phyloP scores from a whole-genome alignment of 768 basidiomycete genomes.

The Coprinopsis strossmayeri region DNA sequence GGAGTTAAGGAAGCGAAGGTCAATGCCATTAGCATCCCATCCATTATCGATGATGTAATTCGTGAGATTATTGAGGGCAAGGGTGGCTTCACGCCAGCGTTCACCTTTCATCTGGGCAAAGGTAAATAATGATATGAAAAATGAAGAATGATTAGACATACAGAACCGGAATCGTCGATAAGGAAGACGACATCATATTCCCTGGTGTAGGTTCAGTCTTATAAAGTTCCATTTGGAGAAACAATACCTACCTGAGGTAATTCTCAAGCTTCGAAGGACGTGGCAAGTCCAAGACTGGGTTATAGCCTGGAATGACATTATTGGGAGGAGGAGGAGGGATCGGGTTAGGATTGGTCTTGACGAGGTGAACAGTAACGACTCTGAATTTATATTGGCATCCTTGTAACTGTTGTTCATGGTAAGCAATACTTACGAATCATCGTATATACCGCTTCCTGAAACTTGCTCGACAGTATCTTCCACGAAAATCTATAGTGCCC shows the following conservation, averaged over 20 bases:
- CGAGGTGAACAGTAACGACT: neutral
- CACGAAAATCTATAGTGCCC: neutral
- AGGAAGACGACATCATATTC: conserved; percentile 22
- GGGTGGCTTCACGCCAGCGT: conserved; percentile 21
- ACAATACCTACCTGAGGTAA: conserved; percentile 6
- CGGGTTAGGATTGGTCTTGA: conserved; percentile 12
- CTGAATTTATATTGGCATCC: neutral
- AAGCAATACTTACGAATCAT: neutral
- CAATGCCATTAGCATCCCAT: conserved; percentile 17
- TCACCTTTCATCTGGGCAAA: conserved; percentile 8
- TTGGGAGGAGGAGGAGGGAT: conserved; percentile 13
- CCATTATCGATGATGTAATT: conserved; percentile 19
- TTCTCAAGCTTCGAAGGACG: conserved; percentile 11
- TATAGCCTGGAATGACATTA: conserved; percentile 8
- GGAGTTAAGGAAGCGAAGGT: conserved; percentile 23
- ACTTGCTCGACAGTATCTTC: neutral
- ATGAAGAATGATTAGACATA: conserved; percentile 10
- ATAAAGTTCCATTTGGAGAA: neutral
- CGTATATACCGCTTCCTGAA: neutral
- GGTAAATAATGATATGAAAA: neutral
- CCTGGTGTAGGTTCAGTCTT: conserved; percentile 9
- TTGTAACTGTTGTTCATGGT: neutral
- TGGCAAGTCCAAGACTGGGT: conserved; percentile 14
- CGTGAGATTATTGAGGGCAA: conserved; percentile 24
- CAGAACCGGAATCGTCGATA: conserved; percentile 25